Conservation (phyloP, 352 stramenopile genomes). For the Phytopythium chamaehyphon region DNA sequence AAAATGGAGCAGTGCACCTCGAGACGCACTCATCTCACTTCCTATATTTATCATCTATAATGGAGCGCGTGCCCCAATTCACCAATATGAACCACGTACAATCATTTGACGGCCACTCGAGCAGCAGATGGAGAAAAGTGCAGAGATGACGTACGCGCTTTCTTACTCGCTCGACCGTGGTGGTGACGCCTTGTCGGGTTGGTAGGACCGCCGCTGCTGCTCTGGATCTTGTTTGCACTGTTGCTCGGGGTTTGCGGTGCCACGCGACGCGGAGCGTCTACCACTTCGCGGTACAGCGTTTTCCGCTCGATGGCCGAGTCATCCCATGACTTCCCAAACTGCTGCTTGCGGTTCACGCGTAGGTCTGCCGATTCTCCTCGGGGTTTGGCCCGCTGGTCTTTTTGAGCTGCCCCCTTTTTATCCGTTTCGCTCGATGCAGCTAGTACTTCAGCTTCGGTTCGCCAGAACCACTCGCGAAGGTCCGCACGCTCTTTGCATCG, state of each 20-base stretch:
- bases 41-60: no score
- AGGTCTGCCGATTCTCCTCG: conserved; percentile 24
- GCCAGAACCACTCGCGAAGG: conserved; percentile 75
- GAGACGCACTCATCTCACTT: no score
- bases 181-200: background rate
- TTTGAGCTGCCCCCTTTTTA: conserved; percentile 9
- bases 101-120: conserved; percentile 5
- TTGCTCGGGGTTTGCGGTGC: conserved; percentile 16
- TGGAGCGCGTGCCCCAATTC: no score
- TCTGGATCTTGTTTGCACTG: background rate
- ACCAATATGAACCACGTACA: no score
- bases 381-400: background rate
- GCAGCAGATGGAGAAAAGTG: background rate
- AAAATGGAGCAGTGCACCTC: no score
- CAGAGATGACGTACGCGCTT: conserved; percentile 12
- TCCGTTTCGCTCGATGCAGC: conserved; percentile 7
- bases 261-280: conserved; percentile 31
- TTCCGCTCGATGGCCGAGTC: conserved; percentile 77
- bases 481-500: conserved; percentile 71
- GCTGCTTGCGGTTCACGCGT: conserved; percentile 64
- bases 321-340: conserved; percentile 77
- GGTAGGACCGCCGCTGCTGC: background rate
- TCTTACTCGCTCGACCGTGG: conserved; percentile 5
- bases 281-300: conserved; percentile 63
- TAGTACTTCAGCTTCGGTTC: conserved; percentile 29